These are phyloP conservation scores for Macrocystidia cucumis DNA, from an alignment of 1,284 basidiomycete species.

Conservation along the genomic window DNA sequence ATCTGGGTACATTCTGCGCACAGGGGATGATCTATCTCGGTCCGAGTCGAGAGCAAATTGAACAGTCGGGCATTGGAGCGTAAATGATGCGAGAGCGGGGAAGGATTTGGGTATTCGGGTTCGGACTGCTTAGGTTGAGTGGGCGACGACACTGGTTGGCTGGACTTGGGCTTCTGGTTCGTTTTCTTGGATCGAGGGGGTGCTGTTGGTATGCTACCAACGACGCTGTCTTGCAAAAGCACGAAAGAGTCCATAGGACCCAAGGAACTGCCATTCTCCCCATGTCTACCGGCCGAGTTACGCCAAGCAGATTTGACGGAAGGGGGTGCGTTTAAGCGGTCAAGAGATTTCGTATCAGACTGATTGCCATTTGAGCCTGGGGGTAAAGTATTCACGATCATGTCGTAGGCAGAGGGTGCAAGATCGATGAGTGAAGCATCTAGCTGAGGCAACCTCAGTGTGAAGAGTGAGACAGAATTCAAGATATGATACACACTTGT, in stretches of 20 bases:
- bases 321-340: conserved; percentile 48
- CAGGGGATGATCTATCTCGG: conserved; percentile 90
- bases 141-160: conserved; percentile 16
- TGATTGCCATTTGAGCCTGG: conserved; percentile 31
- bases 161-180: conserved; percentile 17
- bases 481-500: conserved; percentile 37
- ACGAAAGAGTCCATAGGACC: conserved; percentile 83
- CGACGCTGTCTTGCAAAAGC: conserved; percentile 77
- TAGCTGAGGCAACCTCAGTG: conserved; percentile 42
- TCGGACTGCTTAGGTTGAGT: conserved; percentile 29
- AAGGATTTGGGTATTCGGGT: conserved; percentile 48
- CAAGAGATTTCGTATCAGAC: conserved; percentile 45
- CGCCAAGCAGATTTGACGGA: conserved; percentile 57
- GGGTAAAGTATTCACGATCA: conserved; percentile 71
- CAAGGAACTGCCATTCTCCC: conserved; percentile 18
- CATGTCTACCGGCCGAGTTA: conserved; percentile 37
- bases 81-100: conserved; percentile 73
- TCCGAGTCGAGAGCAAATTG: conserved; percentile 70
- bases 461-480: conserved; percentile 10
- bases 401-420: conserved; percentile 79
- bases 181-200: conserved; percentile 32
- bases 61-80: conserved; percentile 71
- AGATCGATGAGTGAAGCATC: conserved; percentile 82
- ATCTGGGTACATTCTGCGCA: conserved; percentile 92
- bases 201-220: conserved; percentile 51